Evolutionary conservation across 2,329 filamentous ascomycete genomes (phyloP), one percentile per base, ranked within the genome.

Genomic region (Exophiala calicioides): DNA sequence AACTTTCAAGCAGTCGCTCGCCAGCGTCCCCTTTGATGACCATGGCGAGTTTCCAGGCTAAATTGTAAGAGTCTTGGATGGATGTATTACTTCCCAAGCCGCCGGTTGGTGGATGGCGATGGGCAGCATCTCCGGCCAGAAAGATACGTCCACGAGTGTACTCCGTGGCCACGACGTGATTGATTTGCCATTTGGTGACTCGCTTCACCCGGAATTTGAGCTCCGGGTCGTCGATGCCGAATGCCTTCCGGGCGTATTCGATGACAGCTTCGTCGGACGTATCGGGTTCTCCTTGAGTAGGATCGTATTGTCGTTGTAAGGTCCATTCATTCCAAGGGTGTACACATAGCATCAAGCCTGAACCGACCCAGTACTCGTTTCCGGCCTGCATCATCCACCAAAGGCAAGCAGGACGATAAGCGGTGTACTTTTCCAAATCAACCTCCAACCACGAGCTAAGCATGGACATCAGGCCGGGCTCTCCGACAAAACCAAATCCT

Each of bases 41-140:
- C 1, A 59, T 56, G 1, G 66, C 64, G 0, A 74, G 46, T 53
- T 73, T 74, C 71, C 70, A 73, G 1, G 67, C 64, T 1, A 75
- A 60, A 29, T 73, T 70, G 27, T 68, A 61, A 0, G 63, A 71
- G 44, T 75, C 71, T 7, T 62, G 50, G 39, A 73, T 52, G 4
- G 63, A 61, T 0, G 65, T 63, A 35, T 66, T 71, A 1, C 61
- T 62, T 3, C 64, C 63, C 13, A 61, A 57, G 4, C 63, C 64
- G 12, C 58, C 61, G 27, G 55, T 58, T 1, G 64, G 64, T 1
- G 62, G 59, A 4, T 63, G 53, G 1, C 56, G 56, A 37, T 66
- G 64, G 3, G 62, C 63, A 0, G 64, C 62, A 31, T 66, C 64
- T 1, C 64, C 64, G 5, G 59, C 60, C 5, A 65, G 56, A 43